Conservation (phyloP, 1,284 basidiomycete species). For the Melampsora americana region DNA sequence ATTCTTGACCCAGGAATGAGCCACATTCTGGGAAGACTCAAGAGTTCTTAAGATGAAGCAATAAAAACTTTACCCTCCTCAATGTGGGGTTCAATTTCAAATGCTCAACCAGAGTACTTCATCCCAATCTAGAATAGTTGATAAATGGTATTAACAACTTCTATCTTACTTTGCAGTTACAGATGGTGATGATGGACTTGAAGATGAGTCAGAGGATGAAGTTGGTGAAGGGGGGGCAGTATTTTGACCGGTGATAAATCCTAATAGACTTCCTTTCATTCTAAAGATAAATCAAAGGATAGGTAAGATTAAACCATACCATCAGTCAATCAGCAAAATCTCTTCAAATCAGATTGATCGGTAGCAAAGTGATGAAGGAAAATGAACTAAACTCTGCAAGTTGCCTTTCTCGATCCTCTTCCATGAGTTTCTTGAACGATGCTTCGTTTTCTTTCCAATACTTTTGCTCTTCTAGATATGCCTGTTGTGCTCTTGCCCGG, state of each 20-base stretch:
- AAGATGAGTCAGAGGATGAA: background rate
- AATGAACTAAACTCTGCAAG: slow-evolving; percentile 56
- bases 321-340: slow-evolving; percentile 45
- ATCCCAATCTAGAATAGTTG: too few species aligned
- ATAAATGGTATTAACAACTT: too few species aligned
- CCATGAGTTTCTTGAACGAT: slow-evolving; percentile 71
- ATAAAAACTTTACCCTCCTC: too few species aligned
- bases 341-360: slow-evolving; percentile 4
- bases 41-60: too few species aligned
- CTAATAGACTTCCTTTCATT: slow-evolving; percentile 56
- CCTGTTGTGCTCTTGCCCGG: slow-evolving; percentile 75
- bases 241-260: slow-evolving; percentile 54
- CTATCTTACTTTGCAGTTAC: background rate
- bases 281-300: background rate
- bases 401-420: slow-evolving; percentile 78
- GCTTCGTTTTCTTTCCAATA: slow-evolving; percentile 78
- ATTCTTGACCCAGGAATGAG: too few species aligned
- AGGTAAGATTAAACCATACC: slow-evolving; percentile 12
- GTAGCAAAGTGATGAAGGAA: slow-evolving; percentile 50
- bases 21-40: too few species aligned
- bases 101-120: too few species aligned
- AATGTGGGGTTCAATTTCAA: too few species aligned
- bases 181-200: background rate
- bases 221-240: slow-evolving; percentile 45
- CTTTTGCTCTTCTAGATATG: slow-evolving; percentile 81